These are phyloP conservation scores for Lunasporangiospora selenospora DNA, from an alignment of 192 early-diverging fungal species.

Conservation along the genomic window DNA sequence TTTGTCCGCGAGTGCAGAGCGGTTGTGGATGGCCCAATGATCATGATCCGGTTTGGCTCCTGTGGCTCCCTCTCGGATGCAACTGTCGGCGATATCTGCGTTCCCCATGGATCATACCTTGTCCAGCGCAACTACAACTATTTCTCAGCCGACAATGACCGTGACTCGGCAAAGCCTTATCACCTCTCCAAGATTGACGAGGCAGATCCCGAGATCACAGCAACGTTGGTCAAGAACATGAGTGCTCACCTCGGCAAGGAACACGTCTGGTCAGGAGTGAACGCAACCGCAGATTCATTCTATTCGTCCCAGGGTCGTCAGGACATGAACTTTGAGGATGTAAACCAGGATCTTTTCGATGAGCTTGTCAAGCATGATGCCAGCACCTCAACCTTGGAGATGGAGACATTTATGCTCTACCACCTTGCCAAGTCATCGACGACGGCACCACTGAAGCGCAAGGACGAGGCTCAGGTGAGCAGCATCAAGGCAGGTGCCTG, in stretches of 20 bases:
- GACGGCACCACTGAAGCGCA: slow-evolving; percentile 11
- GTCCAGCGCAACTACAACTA: slow-evolving; percentile 79
- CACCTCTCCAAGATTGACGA: slow-evolving; percentile 63
- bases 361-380: slow-evolving; percentile 57
- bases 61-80: slow-evolving; percentile 78
- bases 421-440: slow-evolving; percentile 72
- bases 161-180: slow-evolving; percentile 58
- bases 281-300: slow-evolving; percentile 85
- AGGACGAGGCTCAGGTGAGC: slow-evolving; percentile 1
- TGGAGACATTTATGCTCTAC: slow-evolving; percentile 88
- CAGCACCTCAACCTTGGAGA: slow-evolving; percentile 71
- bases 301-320: slow-evolving; percentile 84
- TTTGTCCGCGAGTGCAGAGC: slow-evolving; percentile 88
- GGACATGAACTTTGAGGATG: slow-evolving; percentile 77
- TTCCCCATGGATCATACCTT: slow-evolving; percentile 69
- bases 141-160: slow-evolving; percentile 56
- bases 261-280: slow-evolving; percentile 64
- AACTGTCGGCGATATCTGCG: slow-evolving; percentile 68
- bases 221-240: slow-evolving; percentile 42
- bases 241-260: slow-evolving; percentile 42
- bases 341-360: slow-evolving; percentile 70
- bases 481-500: slow-evolving; percentile 78
- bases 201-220: slow-evolving; percentile 65
- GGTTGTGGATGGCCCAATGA: slow-evolving; percentile 76
- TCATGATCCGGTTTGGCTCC: slow-evolving; percentile 85